Conservation (phyloP, 805 yeast genomes). For the Ogataea zsoltii region DNA sequence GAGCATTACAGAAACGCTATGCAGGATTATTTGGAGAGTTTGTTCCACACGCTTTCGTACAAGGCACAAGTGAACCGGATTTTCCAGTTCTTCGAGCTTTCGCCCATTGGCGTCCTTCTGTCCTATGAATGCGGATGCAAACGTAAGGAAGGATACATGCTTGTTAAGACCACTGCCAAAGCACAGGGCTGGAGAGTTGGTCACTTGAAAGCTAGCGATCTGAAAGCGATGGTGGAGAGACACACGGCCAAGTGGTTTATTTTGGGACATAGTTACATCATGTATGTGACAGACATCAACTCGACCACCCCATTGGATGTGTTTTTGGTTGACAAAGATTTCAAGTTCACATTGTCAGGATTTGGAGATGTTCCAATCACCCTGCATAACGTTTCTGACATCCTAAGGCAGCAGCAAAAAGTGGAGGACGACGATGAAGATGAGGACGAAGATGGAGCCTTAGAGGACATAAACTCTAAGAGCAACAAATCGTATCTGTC, state of each 20-base stretch:
- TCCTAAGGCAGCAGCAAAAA: conserved; percentile 20
- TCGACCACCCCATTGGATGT: conserved; percentile 91
- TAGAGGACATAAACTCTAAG: conserved; percentile 33
- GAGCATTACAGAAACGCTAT: conserved; percentile 46
- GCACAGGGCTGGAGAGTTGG: conserved; percentile 96
- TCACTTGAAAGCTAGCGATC: conserved; percentile 76
- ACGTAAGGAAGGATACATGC: conserved; percentile 87
- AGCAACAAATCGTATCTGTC: conserved; percentile 51
- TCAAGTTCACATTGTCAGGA: conserved; percentile 56
- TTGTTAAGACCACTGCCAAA: conserved; percentile 78
- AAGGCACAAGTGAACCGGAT: conserved; percentile 80
- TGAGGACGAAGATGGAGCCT: conserved; percentile 37
- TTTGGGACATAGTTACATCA: conserved; percentile 78
- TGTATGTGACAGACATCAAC: conserved; percentile 81
- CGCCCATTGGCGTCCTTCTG: conserved; percentile 81
- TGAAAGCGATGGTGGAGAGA: conserved; percentile 85
- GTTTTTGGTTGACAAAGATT: conserved; percentile 79
- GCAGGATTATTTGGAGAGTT: conserved; percentile 64
- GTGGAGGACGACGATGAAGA: conserved; percentile 36
- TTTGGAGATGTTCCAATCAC: conserved; percentile 32
- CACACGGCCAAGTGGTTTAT: conserved; percentile 92
- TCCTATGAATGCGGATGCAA: conserved; percentile 78
- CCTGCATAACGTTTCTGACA: conserved; percentile 18
- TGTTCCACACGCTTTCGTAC: conserved; percentile 60
- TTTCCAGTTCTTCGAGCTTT: conserved; percentile 85